phyloP scores from a whole-genome alignment of 1,284 basidiomycete genomes.

The Pseudozyma hubeiensis region DNA sequence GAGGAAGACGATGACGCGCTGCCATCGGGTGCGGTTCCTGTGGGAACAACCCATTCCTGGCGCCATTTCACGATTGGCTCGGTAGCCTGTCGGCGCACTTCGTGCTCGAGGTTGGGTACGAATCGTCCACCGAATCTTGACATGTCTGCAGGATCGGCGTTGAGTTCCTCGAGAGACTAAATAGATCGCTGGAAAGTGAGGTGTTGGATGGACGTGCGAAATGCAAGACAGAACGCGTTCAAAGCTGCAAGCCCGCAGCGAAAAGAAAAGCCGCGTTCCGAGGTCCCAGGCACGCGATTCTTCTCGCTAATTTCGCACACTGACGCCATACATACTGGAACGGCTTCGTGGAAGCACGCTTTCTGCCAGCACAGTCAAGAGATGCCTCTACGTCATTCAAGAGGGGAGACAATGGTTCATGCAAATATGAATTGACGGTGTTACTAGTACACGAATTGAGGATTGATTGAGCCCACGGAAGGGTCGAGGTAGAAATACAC shows the following conservation, averaged over 20 bases:
- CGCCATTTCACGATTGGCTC: conserved; percentile 46
- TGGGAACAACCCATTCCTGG: conserved; percentile 33
- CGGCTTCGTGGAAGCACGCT: neutral
- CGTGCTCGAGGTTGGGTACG: conserved; percentile 47
- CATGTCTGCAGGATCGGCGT: conserved; percentile 11
- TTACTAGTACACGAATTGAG: conserved; percentile 21
- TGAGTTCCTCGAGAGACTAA: neutral
- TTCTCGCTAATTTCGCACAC: neutral
- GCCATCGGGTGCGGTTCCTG: conserved; percentile 12
- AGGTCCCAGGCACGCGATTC: neutral
- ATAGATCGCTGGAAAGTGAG: neutral
- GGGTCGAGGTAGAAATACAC: conserved; percentile 23
- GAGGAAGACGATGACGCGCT: conserved; percentile 16
- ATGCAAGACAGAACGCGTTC: conserved; percentile 6
- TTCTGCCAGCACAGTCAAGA: neutral
- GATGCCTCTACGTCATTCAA: too few species aligned
- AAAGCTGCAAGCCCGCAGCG: neutral
- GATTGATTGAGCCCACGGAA: neutral
- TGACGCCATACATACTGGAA: too few species aligned
- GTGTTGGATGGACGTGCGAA: conserved; percentile 9
- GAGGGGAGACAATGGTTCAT: neutral
- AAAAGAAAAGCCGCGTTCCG: conserved; percentile 9
- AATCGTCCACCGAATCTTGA: conserved; percentile 41
- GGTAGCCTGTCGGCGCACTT: conserved; percentile 35
- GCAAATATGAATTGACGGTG: conserved; percentile 1